A percentile compares a stretch with the other conserved stretches of the same genome.
Conservation (phyloP, 2,329 filamentous ascomycete genomes). For the Xylaria sp. region DNA sequence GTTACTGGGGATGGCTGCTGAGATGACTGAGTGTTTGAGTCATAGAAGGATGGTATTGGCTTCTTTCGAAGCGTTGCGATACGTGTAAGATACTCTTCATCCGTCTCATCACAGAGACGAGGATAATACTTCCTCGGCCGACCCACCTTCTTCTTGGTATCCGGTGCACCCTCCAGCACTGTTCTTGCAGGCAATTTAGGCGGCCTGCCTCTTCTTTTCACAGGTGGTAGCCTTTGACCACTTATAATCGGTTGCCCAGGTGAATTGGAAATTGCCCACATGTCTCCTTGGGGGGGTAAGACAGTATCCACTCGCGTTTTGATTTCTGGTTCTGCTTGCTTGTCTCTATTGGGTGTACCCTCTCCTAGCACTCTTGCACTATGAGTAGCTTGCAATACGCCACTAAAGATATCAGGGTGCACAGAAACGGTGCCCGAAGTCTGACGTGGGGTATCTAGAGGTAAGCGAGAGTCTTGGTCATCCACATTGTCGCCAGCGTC, state of each 20-base stretch:
- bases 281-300: not conserved
- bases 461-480: not conserved
- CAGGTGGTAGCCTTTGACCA: constrained; percentile 4
- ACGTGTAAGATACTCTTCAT: constrained; percentile 16
- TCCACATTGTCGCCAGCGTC: not conserved
- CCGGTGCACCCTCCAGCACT: not conserved
- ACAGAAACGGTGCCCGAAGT: not conserved
- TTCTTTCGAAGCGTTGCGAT: constrained; percentile 16
- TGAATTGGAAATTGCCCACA: constrained; percentile 20
- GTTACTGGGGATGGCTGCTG: not conserved
- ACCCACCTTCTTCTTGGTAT: constrained; percentile 22
- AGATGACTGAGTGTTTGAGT: not conserved
- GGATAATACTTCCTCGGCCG: constrained; percentile 23
- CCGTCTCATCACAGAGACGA: constrained; percentile 11
- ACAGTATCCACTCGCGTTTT: not conserved
- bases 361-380: not conserved
- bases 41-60: constrained; percentile 6
- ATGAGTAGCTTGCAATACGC: not conserved
- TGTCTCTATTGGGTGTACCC: constrained; percentile 7
- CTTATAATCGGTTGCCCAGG: not conserved
- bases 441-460: not conserved
- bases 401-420: not conserved
- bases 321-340: not conserved
- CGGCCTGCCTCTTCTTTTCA: constrained; percentile 30
- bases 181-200: constrained; percentile 2